phyloP scores from a whole-genome alignment of 306 rosid genomes.

The Casuarina cunninghamiana region DNA sequence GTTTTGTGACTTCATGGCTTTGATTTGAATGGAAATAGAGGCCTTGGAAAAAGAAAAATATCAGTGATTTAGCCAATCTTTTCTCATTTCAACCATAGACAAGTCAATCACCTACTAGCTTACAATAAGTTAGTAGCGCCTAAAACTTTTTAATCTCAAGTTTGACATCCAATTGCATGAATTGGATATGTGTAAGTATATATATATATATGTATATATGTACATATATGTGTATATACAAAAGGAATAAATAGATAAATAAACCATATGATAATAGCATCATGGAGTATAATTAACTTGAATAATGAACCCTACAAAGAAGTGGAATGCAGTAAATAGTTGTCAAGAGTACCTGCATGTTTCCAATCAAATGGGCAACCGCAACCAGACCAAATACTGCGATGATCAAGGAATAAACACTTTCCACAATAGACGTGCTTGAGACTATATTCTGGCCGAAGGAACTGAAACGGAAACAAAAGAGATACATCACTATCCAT shows the following conservation, averaged over 20 bases:
- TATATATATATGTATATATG: too few species aligned
- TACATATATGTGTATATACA: too few species aligned
- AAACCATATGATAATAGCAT: not conserved
- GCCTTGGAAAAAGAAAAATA: not conserved
- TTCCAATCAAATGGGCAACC: slow-evolving; percentile 35
- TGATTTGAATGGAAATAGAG: not conserved
- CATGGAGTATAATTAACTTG: not conserved
- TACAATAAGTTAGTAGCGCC: too few species aligned
- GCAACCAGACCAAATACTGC: slow-evolving; percentile 75
- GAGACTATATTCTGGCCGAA: slow-evolving; percentile 70
- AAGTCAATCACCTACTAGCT: not conserved
- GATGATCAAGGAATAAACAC: slow-evolving; percentile 74
- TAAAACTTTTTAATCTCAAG: too few species aligned
- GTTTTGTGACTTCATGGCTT: not conserved
- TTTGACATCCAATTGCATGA: too few species aligned
- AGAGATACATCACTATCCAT: slow-evolving; percentile 14
- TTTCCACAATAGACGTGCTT: slow-evolving; percentile 74
- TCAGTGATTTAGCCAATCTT: not conserved
- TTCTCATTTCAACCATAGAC: not conserved
- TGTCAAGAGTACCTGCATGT: slow-evolving; percentile 73
- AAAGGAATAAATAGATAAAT: not conserved
- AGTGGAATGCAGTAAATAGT: not conserved
- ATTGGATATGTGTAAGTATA: too few species aligned
- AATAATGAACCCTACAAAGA: not conserved
- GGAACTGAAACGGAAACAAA: slow-evolving; percentile 48